phyloP scores from a whole-genome alignment of 768 basidiomycete genomes.

The Leucosporidium creatinivorum region DNA sequence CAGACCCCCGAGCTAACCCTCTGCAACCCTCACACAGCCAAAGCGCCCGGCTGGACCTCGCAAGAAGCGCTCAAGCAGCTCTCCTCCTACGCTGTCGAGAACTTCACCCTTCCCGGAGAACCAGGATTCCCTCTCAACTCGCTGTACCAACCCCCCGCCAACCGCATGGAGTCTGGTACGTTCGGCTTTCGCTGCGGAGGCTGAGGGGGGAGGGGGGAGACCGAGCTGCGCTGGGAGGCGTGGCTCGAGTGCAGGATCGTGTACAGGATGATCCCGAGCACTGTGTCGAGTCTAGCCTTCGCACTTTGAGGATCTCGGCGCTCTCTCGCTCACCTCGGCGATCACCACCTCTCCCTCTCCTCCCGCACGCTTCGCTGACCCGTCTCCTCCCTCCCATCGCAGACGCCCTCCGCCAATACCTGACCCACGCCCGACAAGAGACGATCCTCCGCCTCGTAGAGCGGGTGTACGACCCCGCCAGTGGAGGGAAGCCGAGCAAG shows the following conservation, averaged over 20 bases:
- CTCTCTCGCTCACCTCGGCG: too few relatives aligned
- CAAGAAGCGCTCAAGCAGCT: conserved; percentile 80
- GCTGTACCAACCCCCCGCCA: conserved; percentile 74
- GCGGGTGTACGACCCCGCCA: conserved; percentile 67
- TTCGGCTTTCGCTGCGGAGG: conserved; percentile 6
- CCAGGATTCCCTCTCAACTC: conserved; percentile 88
- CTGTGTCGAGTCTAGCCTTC: too few relatives aligned
- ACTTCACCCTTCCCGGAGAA: conserved; percentile 89
- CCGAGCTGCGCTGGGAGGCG: too few relatives aligned
- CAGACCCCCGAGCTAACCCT: background rate
- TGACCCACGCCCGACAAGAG: conserved; percentile 89
- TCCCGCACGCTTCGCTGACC: background rate
- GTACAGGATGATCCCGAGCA: too few relatives aligned
- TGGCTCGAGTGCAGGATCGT: too few relatives aligned
- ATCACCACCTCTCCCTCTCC: background rate
- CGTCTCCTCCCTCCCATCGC: background rate
- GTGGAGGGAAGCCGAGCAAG: conserved; percentile 93
- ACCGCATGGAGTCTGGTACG: conserved; percentile 72
- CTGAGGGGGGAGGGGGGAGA: too few relatives aligned
- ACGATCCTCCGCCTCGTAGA: conserved; percentile 77
- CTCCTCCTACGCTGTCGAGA: conserved; percentile 87
- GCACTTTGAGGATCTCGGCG: too few relatives aligned
- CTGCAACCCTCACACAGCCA: background rate
- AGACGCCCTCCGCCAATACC: conserved; percentile 87
- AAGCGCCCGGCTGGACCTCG: conserved; percentile 46